These are phyloP conservation scores for Dactylellina haptotyla DNA, from an alignment of 2,329 filamentous ascomycete genomes.

Conservation along the genomic window DNA sequence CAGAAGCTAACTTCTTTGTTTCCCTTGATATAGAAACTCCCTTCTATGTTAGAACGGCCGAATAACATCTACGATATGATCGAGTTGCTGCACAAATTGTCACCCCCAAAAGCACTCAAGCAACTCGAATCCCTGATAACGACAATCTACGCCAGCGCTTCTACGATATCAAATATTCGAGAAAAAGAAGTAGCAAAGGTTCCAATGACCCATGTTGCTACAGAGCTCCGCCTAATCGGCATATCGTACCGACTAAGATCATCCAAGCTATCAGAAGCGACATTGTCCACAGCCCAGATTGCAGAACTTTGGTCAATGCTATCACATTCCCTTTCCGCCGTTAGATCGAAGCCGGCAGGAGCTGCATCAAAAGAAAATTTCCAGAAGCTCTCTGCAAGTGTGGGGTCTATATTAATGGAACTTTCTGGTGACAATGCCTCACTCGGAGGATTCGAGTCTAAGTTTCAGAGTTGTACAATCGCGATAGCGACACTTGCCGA, in stretches of 20 bases:
- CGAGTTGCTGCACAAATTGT: conserved; percentile 9
- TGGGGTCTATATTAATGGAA: conserved; percentile 13
- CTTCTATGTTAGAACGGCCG: conserved; percentile 24
- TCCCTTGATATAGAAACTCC: conserved; percentile 35
- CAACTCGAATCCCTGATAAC: conserved; percentile 41
- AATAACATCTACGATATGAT: conserved; percentile 32
- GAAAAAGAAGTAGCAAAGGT: conserved; percentile 17
- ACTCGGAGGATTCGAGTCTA: conserved; percentile 38
- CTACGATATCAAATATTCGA: conserved; percentile 23
- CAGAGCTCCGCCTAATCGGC: conserved; percentile 31
- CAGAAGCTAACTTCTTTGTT: neutral
- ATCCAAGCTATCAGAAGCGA: conserved; percentile 6
- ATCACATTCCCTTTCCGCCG: conserved; percentile 25
- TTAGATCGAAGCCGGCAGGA: conserved; percentile 13
- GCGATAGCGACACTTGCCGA: conserved; percentile 27
- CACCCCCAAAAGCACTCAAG: conserved; percentile 30
- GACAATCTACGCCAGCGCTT: conserved; percentile 35
- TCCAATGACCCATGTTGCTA: neutral
- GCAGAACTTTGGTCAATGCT: conserved; percentile 37
- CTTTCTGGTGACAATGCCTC: conserved; percentile 15
- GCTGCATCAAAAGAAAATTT: conserved; percentile 28
- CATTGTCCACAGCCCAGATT: conserved; percentile 23
- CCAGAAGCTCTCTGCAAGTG: conserved; percentile 11
- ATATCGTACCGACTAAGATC: conserved; percentile 26
- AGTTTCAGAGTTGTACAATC: conserved; percentile 29